Percentiles rank a stretch among this genome's conserved stretches.
phyloP scores from a whole-genome alignment of 2,329 filamentous ascomycete genomes.

The Pseudonectria buxi region DNA sequence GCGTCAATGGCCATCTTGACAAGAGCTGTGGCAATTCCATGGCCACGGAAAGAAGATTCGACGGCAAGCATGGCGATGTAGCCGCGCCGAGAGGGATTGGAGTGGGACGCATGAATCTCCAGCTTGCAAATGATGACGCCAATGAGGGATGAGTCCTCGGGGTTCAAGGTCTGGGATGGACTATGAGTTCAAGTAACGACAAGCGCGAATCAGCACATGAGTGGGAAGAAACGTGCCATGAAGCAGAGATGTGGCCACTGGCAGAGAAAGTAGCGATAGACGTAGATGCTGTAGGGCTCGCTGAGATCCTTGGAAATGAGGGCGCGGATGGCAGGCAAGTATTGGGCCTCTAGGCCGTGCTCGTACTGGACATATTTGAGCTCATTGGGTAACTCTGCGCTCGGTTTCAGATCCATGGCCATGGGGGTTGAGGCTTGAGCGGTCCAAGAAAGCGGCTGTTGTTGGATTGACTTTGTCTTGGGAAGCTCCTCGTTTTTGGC shows the following conservation, averaged over 20 bases:
- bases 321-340: conserved; percentile 81
- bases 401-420: conserved; percentile 29
- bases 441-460: neutral
- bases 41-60: conserved; percentile 67
- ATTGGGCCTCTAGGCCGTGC: conserved; percentile 51
- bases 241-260: conserved; percentile 98
- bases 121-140: conserved; percentile 95
- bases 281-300: conserved; percentile 98
- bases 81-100: conserved; percentile 65
- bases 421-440: conserved; percentile 5
- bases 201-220: conserved; percentile 4
- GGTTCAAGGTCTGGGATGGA: conserved; percentile 47
- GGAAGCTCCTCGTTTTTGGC: conserved; percentile 6
- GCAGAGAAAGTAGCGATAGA: conserved; percentile 95
- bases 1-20: conserved; percentile 87
- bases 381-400: conserved; percentile 35
- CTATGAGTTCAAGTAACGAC: conserved; percentile 4
- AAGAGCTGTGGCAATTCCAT: conserved; percentile 80
- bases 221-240: conserved; percentile 52
- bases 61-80: conserved; percentile 99
- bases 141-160: conserved; percentile 58
- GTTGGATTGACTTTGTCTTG: neutral
- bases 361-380: conserved; percentile 57
- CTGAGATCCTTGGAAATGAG: conserved; percentile 94
- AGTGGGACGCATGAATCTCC: conserved; percentile 80